Base-by-base conservation (phyloP, 2,329 filamentous ascomycete species). In the Tolypocladium cylindrosporum region DNA sequence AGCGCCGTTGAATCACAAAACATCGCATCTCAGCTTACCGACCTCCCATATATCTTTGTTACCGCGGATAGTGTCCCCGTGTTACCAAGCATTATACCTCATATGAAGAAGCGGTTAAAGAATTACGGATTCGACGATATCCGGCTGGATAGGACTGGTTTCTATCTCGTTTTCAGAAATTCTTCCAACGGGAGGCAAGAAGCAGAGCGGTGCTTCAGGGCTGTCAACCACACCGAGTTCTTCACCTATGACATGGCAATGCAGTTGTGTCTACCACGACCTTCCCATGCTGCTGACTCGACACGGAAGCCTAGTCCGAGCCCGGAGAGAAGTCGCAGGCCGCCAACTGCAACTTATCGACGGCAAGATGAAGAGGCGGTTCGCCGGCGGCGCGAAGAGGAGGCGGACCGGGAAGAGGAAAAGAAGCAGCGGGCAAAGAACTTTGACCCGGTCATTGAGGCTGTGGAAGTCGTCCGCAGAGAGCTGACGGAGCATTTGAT, bases 231-330 rank as follows among this genome's bases (percentile, higher is more conserved):
- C 69, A 87, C 88, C 50, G 83, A 89, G 7, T 84, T 99, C 62
- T 99, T 99, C 75, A 97, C 89, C 1, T 97, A 97, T 61, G 77
- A 75, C 60, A 93, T 99, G 89, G 83, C 85, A 51, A 96, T 99
- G 91, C 88, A 93, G 68, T 86, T 91, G 58, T 88, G 65, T 61
- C 66, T 71, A 59, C 76, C 67, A 56, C 64, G 61, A 62, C 62
- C 62, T 16, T 62, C 56, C 57, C 69, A 60, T 55, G 61, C 63
- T 57, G 56, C 60, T 60, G 65, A 64, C 40, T 61, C 57, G 41
- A 57, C 59, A 60, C 70, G 60, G 58, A 71, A 62, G 66, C 69
- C 70, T 3, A 77, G 70, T 58, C 69, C 69, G 6, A 72, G 69
- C 45, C 72, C 69, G 3, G 72, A 74, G 37, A 57, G 64, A 55